Evolutionary conservation across 768 basidiomycete genomes (phyloP), one percentile per base, ranked within the genome.

Genomic region (Hericium rajendrae): DNA sequence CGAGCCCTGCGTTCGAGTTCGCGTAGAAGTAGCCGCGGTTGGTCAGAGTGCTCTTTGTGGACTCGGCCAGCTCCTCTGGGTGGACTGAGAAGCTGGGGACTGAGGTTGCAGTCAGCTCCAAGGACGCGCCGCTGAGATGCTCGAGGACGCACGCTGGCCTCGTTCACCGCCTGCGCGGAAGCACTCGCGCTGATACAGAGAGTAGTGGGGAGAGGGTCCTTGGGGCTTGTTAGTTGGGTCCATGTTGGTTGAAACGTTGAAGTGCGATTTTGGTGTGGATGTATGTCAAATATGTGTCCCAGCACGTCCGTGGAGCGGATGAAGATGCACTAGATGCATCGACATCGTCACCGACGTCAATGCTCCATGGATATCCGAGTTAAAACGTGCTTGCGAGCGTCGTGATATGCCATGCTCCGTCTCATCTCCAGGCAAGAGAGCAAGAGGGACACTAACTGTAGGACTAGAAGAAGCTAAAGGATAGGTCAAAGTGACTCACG

Each of bases 11-110:
- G 58, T 80, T 81, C 11, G 76, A 77, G 62, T 74, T 76, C 1
- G 78, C 78, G 59, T 80, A 80, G 55, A 77, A 75, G 65, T 77
- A 79, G 2, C 72, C 75, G 37, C 78, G 70, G 59, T 77, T 73
- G 55, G 69, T 76, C 26, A 76, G 64, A 51, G 73, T 75, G 60
- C 71, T 67, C 68, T 74, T 74, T 3, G 74, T 73, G 1, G 70
- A 68, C 49, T 71, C 68, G 53, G 69, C 72, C 4, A 78, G 69
- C 58, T 75, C 71, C 4, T 76, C 75, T 0, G 76, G 71, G 59
- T 76, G 75, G 4, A 74, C 71, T 16, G 74, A 75, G 62, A 76
- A 74, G 59, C 53, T 69, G 10, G 75, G 75, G 9, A 76, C 73
- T 75, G 60, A 46, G 2, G 32, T 4, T 10, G 9, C 16, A 46